phyloP scores from a whole-genome alignment of 805 yeast species.

The Maudiozyma barnettii region DNA sequence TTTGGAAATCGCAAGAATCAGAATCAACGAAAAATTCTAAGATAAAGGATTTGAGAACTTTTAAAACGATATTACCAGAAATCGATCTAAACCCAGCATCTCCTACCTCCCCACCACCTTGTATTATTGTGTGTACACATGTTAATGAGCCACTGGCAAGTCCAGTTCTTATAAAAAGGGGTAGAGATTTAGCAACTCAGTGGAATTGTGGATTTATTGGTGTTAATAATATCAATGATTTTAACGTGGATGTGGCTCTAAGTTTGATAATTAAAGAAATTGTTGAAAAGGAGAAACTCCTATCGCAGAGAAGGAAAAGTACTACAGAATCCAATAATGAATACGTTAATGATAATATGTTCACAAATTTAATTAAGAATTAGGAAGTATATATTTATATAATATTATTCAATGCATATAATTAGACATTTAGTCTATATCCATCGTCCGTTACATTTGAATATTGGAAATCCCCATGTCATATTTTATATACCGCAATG shows the following conservation, averaged over 20 bases:
- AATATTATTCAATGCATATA: background rate
- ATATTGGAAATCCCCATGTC: background rate
- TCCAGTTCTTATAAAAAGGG: conserved; percentile 50
- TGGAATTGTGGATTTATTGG: conserved; percentile 64
- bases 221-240: conserved; percentile 44
- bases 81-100: conserved; percentile 30
- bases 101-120: conserved; percentile 49
- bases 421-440: background rate
- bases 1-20: conserved; percentile 39
- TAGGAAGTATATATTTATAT: background rate
- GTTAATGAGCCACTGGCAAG: conserved; percentile 46
- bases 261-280: conserved; percentile 52
- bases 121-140: conserved; percentile 60
- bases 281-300: conserved; percentile 35
- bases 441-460: background rate
- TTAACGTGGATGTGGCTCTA: conserved; percentile 47
- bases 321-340: background rate
- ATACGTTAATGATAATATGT: conserved; percentile 1
- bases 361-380: conserved; percentile 7
- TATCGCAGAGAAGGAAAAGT: conserved; percentile 3
- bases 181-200: conserved; percentile 42
- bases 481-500: conserved; percentile 12
- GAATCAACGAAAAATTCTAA: conserved; percentile 26
- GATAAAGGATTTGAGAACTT: conserved; percentile 24
- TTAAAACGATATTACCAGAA: conserved; percentile 25